Evolutionary conservation across 225 moss, liverwort and hornwort species (phyloP), one percentile per base, ranked within the genome.

Genomic region (Rhytidiadelphus loreus): DNA sequence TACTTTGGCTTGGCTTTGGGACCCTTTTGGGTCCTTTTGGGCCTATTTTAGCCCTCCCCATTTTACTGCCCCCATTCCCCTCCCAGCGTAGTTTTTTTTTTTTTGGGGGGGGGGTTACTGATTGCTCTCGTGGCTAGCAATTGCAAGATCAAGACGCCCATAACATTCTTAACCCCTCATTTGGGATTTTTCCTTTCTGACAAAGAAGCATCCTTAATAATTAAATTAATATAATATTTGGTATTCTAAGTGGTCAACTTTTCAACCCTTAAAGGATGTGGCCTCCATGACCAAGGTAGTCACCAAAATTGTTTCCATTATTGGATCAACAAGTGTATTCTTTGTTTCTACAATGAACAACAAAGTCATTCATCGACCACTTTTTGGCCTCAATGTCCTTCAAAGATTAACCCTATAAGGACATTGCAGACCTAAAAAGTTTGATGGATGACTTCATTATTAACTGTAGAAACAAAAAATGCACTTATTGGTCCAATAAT

Each of bases 361-460:
- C 9, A 9, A 46, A 46, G 46, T 50, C 48, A 50, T 50, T 11
- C 48, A 11, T 50, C 11, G 11, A 50, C 48, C 11, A 50, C 48
- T 50, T 50, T 50, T 50, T 3, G 11, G 11, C 48, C 48, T 50
- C 48, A 50, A 50, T 11, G 11, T 3, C 48, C 50, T 50, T 50
- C 13, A 50, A 50, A 13, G 50, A 9, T 50, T 50, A 50, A n/a
- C 1, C 15, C 0, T 37, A 0, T 9, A 24, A 3, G 0, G 2
- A 13, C 1, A 8, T 1, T 25, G 1, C 1, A 55, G 1, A 55
- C 25, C 25, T 11, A 16, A n/a, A n/a, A 26, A 4, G n/a, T 52
- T 52, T 16, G 16, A 52, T 52, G 1, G 16, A 52, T 52, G 52
- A 52, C 52, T 52, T 52, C 52, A 52, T 52, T 52, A 52, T 52